Evolutionary conservation across 345 rosid species (phyloP).

Genomic region (Anacardium occidentale): DNA sequence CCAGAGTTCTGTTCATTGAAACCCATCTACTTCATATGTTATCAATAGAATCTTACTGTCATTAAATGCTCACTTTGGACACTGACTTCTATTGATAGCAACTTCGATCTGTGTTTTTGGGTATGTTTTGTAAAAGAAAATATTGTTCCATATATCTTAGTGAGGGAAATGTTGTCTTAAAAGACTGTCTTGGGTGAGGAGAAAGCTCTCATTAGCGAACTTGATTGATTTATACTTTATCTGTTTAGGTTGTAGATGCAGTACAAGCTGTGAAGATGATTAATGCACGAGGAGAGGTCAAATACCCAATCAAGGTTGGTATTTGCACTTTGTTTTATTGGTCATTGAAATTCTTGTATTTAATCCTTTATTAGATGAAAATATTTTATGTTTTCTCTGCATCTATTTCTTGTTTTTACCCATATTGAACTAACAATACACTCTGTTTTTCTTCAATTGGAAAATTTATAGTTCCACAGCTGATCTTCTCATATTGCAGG

Average conservation of each 20-base stretch:
- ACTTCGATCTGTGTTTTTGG: background rate
- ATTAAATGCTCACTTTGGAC: background rate
- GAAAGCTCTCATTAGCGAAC: background rate
- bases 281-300: constrained; percentile 84
- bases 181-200: too few relatives aligned
- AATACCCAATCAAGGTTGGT: constrained; percentile 89
- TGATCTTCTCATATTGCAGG: constrained; percentile 39
- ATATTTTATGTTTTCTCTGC: background rate
- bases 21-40: background rate
- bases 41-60: background rate
- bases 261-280: constrained; percentile 87
- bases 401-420: background rate
- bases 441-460: background rate
- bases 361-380: constrained; percentile 1
- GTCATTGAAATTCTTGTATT: background rate
- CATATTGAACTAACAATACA: background rate
- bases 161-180: too few relatives aligned
- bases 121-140: background rate
- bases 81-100: background rate
- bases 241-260: constrained; percentile 73
- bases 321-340: background rate
- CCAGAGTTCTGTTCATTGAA: background rate
- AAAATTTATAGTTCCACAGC: background rate
- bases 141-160: too few relatives aligned
- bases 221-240: background rate